These are phyloP conservation scores for Dryas alaskensis DNA, from an alignment of 306 rosid species.

Conservation along the genomic window DNA sequence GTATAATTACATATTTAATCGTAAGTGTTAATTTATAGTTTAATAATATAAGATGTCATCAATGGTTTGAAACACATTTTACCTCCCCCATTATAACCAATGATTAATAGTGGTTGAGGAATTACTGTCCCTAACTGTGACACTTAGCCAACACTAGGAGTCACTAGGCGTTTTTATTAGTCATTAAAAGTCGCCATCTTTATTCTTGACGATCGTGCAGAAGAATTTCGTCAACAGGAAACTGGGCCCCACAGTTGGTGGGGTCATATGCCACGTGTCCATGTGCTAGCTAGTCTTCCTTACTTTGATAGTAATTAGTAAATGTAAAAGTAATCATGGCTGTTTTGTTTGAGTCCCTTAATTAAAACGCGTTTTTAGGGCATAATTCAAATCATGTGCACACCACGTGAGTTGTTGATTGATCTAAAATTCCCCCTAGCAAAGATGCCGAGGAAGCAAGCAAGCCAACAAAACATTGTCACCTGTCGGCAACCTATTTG, in stretches of 20 bases:
- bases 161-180: conserved; percentile 13
- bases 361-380: conserved; percentile 40
- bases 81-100: not conserved
- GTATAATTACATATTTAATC: too few relatives aligned
- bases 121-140: not conserved
- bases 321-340: conserved; percentile 20
- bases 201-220: not conserved
- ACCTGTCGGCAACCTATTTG: conserved; percentile 50
- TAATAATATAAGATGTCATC: too few relatives aligned
- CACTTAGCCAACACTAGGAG: conserved; percentile 2
- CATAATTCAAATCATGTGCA: conserved; percentile 44
- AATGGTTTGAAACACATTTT: too few relatives aligned
- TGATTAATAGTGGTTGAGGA: not conserved
- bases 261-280: not conserved
- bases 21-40: too few relatives aligned
- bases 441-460: not conserved
- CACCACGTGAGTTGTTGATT: conserved; percentile 41
- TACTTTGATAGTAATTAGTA: not conserved
- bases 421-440: not conserved
- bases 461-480: conserved; percentile 23
- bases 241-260: not conserved
- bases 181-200: conserved; percentile 15
- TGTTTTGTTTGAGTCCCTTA: not conserved
- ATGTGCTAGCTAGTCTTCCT: not conserved
- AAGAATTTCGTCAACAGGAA: conserved; percentile 10